Evolutionary conservation across 345 rosid genomes (phyloP), one percentile per base, ranked within the genome.

Genomic region (Crucihimalaya himalaica): DNA sequence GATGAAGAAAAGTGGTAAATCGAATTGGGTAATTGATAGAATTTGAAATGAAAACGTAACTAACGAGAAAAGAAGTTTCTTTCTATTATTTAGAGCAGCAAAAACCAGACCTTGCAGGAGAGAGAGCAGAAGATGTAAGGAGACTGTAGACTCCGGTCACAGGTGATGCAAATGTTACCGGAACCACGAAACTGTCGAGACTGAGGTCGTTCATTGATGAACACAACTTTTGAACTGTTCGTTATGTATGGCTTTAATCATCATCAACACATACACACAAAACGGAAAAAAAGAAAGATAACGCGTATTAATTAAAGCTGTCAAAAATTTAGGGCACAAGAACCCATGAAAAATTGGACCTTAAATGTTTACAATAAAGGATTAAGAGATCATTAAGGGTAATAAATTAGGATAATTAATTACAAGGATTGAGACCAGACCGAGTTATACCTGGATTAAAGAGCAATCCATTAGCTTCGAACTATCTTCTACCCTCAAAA

Each of bases 191-290:
- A 87, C 34, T 82, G 89, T 59, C 88, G 84, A 47, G 91, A 58
- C 65, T 80, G 84, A 6, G 97, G 90, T 79, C 98, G 77, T 76
- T 87, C 93, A 76, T 88, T 90, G 77, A 93, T 70, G 77, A 93
- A 93, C 55, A 93, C 75, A 63, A 93, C 98, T 79, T 93, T 93
- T 1, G 97, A 90, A 46, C 83, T 85, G 78, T 93, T 93, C 1
- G 93, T 83, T 31, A 70, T 93, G 82, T 93, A 93, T 19, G 98
- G 80, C 98, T 93, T 56, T 29, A 63, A 79, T 58, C 29, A 66
- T 48, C 52, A 73, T 46, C 71, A 47, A 28, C 54, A 39, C 37
- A 71, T 27, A 63, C 70, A 73, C 35, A 64, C 37, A 6, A 58
- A 8, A 63, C 12, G 45, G 12, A 39, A 8, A 16, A 1, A 21